Evolutionary conservation across 108 stramenopile species (phyloP).

Genomic region (Pseudonitzschia delicatissima): DNA sequence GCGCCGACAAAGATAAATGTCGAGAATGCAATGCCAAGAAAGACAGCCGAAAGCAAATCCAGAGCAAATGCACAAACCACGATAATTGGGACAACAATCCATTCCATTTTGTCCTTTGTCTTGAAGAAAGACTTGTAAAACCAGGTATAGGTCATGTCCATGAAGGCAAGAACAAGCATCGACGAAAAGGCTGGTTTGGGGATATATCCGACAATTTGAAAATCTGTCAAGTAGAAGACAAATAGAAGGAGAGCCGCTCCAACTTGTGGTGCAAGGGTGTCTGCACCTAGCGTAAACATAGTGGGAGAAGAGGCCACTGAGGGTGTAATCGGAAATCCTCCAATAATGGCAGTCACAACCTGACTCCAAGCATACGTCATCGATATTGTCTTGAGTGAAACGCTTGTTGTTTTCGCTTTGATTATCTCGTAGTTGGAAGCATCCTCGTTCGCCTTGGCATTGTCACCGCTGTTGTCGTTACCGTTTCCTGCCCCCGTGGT

Average conservation of each 20-base stretch:
- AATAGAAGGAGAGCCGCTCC: slow-evolving; percentile 47
- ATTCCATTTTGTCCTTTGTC: slow-evolving; percentile 39
- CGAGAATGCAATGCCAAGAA: slow-evolving; percentile 51
- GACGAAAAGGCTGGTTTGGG: slow-evolving; percentile 80
- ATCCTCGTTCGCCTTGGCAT: neutral
- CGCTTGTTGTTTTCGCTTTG: slow-evolving; percentile 20
- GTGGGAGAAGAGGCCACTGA: slow-evolving; percentile 38
- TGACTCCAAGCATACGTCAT: slow-evolving; percentile 48
- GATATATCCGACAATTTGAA: slow-evolving; percentile 57
- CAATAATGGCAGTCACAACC: slow-evolving; percentile 38
- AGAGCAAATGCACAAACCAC: slow-evolving; percentile 41
- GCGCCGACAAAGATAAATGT: slow-evolving; percentile 66
- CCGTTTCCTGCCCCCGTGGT: neutral
- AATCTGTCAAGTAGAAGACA: slow-evolving; percentile 54
- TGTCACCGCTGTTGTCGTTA: slow-evolving; percentile 1
- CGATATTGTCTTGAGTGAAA: slow-evolving; percentile 32
- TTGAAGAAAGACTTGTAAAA: slow-evolving; percentile 56
- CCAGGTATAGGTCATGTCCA: slow-evolving; percentile 57
- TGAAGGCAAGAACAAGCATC: slow-evolving; percentile 54
- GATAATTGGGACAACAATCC: slow-evolving; percentile 38
- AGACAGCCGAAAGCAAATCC: slow-evolving; percentile 48
- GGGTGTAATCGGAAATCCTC: slow-evolving; percentile 60
- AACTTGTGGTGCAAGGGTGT: slow-evolving; percentile 50
- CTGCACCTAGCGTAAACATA: slow-evolving; percentile 48
- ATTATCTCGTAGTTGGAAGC: neutral